Evolutionary conservation across 331 rosid genomes (phyloP).

Genomic region (Telfairia occidentalis): DNA sequence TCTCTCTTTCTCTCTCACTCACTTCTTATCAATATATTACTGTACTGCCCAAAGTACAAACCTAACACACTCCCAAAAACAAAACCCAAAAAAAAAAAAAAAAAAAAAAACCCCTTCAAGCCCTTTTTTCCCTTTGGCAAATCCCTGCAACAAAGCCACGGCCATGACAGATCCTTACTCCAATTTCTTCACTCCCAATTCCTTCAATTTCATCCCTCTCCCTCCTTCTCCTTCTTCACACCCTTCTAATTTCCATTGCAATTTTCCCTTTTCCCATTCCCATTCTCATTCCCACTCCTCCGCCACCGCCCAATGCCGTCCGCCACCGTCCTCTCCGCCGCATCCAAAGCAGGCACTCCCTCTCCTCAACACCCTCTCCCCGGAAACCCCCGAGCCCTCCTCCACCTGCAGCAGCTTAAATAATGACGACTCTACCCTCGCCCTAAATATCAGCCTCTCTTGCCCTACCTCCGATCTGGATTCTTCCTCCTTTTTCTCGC

Average conservation of each 20-base stretch:
- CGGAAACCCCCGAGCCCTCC: slow-evolving; percentile 2
- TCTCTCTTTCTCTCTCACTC: background rate
- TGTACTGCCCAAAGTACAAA: background rate
- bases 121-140: background rate
- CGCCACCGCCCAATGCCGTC: slow-evolving; percentile 10
- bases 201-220: slow-evolving; percentile 52
- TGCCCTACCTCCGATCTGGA: slow-evolving; percentile 24
- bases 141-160: background rate
- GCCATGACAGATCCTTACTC: slow-evolving; percentile 64
- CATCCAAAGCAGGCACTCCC: slow-evolving; percentile 84
- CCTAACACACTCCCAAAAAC: background rate
- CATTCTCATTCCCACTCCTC: slow-evolving; percentile 11
- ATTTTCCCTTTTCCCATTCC: slow-evolving; percentile 7
- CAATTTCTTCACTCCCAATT: slow-evolving; percentile 27
- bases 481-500: background rate
- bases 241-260: no score
- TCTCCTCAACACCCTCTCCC: slow-evolving; percentile 41
- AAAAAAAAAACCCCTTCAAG: background rate
- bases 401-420: background rate
- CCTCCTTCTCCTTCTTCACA: slow-evolving; percentile 24
- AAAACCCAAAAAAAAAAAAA: background rate
- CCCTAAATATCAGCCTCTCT: slow-evolving; percentile 57
- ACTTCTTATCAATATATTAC: slow-evolving; percentile 10
- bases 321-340: slow-evolving; percentile 34
- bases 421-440: slow-evolving; percentile 19